Base-by-base conservation (phyloP, 176 grass and related monocot species). In the Areca catechu region DNA sequence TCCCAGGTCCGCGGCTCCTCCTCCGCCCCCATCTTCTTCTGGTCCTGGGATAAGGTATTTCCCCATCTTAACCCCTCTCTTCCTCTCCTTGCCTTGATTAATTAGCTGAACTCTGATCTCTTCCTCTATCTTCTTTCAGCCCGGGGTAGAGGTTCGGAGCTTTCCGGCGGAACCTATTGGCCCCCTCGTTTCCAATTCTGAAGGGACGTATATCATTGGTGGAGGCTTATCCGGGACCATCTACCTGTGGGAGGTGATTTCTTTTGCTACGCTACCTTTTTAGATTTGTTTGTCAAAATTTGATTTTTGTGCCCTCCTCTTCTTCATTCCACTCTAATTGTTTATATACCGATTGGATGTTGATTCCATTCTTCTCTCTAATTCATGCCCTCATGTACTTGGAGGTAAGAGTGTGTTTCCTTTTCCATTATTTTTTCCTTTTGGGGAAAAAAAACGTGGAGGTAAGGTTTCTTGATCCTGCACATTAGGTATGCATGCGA, bases 101-200 rank as follows among this genome's bases (percentile, higher is more conserved):
- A 43, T n/a, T n/a, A n/a, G n/a, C n/a, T n/a, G n/a, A n/a, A n/a
- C 10, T 43, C 10, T 43, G 7, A 43, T 43, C 34, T 12, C 34
- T 12, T n/a, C n/a, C n/a, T 43, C 34, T 43, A 2, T 43, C 10
- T 43, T 43, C 34, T 61, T 77, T 68, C 75, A 97, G 93, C 80
- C 92, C 1, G 80, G 88, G 71, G 79, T 88, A 53, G 81, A 71
- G 54, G 78, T 88, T 48, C 85, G 82, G 62, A 97, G 80, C 81
- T 97, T 97, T 66, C 93, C 87, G 0, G 75, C 78, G 16, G 86
- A 97, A 50, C 86, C 87, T 16, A 91, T 97, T 53, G 83, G 81
- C 1, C 78, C 73, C 3, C 78, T 97, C 43, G 66, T 85, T 55
- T 69, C 93, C 23, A 80, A 97, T 20, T 66, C 76, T 4, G 86